A percentile compares a stretch with the other conserved stretches of the same genome.
phyloP scores from a whole-genome alignment of 768 basidiomycete species.

The Suillus decipiens region DNA sequence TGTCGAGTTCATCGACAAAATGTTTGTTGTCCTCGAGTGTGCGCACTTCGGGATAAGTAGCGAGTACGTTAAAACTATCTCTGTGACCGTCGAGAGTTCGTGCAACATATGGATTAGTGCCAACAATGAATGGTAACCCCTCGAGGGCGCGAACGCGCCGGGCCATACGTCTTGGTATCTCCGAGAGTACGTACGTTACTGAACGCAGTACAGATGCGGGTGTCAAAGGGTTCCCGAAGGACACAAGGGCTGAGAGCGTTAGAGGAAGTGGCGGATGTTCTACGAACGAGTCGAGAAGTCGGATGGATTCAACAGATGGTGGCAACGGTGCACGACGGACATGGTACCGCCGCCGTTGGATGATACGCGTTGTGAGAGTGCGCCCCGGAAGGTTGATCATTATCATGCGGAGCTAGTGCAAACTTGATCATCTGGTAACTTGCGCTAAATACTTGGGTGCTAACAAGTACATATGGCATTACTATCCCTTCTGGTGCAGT shows the following conservation, averaged over 20 bases:
- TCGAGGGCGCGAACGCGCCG: conserved; percentile 75
- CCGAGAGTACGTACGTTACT: conserved; percentile 71
- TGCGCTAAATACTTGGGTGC: too few relatives aligned
- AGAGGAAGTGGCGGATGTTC: conserved; percentile 66
- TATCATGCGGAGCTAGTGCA: neutral
- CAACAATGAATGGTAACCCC: conserved; percentile 82
- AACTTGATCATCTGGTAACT: neutral
- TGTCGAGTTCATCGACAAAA: conserved; percentile 69
- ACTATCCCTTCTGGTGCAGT: too few relatives aligned
- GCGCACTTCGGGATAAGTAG: conserved; percentile 63
- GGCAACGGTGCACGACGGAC: conserved; percentile 48
- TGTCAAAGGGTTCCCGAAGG: conserved; percentile 74
- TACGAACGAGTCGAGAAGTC: conserved; percentile 63
- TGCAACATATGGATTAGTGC: conserved; percentile 85
- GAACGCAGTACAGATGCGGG: conserved; percentile 71
- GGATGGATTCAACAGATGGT: conserved; percentile 51
- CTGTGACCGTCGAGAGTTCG: conserved; percentile 67
- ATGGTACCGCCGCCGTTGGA: conserved; percentile 21
- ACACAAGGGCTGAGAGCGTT: conserved; percentile 71
- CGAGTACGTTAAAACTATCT: conserved; percentile 68
- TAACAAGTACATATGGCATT: too few relatives aligned
- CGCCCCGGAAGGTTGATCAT: neutral
- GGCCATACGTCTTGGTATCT: conserved; percentile 77
- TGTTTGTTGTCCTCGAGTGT: conserved; percentile 67
- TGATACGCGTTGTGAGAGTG: neutral